Evolutionary conservation across 2,329 filamentous ascomycete genomes (phyloP).

Genomic region (Juglanconis sp.): DNA sequence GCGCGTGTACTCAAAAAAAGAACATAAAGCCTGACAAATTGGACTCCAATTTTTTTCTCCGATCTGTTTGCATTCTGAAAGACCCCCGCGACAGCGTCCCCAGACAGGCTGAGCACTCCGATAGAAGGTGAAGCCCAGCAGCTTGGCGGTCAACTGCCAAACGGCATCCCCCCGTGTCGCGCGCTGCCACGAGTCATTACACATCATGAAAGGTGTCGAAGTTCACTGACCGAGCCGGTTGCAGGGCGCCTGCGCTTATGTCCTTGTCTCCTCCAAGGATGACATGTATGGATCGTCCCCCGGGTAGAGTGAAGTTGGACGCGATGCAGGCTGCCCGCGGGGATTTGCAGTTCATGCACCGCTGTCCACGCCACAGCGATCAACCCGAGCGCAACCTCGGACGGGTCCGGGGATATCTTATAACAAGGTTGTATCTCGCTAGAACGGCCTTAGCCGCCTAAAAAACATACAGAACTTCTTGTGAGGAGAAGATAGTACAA

Average conservation of each 20-base stretch:
- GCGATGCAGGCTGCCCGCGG: not conserved
- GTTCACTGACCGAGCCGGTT: too few species aligned
- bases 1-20: not conserved
- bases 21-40: not conserved
- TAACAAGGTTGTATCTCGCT: not conserved
- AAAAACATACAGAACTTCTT: not conserved
- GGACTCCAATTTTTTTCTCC: not conserved
- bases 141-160: slow-evolving; percentile 6
- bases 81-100: not conserved
- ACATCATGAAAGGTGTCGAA: not conserved
- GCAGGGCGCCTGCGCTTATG: not conserved
- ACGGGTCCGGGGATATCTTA: not conserved
- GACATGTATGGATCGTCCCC: not conserved
- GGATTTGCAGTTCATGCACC: not conserved
- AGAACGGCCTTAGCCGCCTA: not conserved
- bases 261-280: not conserved
- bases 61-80: not conserved
- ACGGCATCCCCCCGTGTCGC: slow-evolving; percentile 1
- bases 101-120: not conserved
- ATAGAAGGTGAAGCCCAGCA: not conserved
- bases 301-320: not conserved
- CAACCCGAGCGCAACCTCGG: not conserved
- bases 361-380: not conserved
- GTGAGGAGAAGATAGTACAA: too few species aligned
- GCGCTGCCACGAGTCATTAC: slow-evolving; percentile 10